Base-by-base conservation (phyloP, 805 yeast species). In the Tetrapisispora namnaoensis region DNA sequence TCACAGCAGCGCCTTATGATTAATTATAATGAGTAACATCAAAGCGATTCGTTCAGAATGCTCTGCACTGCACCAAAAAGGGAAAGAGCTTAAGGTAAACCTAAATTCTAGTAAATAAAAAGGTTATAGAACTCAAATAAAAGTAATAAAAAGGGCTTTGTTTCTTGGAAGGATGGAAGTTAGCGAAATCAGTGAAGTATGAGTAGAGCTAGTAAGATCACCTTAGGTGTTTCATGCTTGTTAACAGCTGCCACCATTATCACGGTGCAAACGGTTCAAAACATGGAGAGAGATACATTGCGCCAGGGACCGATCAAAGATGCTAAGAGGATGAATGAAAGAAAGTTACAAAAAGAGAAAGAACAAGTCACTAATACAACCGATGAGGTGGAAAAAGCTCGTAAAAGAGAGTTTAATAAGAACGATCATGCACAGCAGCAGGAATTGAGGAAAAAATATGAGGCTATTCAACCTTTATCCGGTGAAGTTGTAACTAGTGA, bases 261-360 rank as follows among this genome's bases (percentile, higher is more conserved):
- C 4, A 85, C 82, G 60, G 91, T 87, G 41, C 86, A 83, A 65
- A 74, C 73, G 49, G 74, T 83, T 41, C 95, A 88, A 56, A 76
- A 76, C 37, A 67, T 75, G 52, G 95, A 87, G 62, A 74, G 87
- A 58, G 81, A 78, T 18, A 82, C 83, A 2, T 70, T 86, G 42
- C 82, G 83, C 58, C 86, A 78, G 57, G 96, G 96, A 1, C 95
- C 95, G 4, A 78, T 85, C 57, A 85, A 85, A 58, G 96, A 87
- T 62, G 88, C 89, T 2, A 78, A 72, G 51, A 70, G 95, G 50
- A 63, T 83, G 51, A 73, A 73, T 43, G 74, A 70, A 42, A 76
- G 76, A 58, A 53, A 46, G 37, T 46, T 47, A 74, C 74, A 39
- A 30, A 45, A 34, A 16, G 34, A 62, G 54, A 53, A 58, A 49